Percentiles rank a stretch among this genome's conserved stretches.
Evolutionary conservation across 192 early-diverging fungal species (phyloP).

Genomic region (Coemansia sp.): DNA sequence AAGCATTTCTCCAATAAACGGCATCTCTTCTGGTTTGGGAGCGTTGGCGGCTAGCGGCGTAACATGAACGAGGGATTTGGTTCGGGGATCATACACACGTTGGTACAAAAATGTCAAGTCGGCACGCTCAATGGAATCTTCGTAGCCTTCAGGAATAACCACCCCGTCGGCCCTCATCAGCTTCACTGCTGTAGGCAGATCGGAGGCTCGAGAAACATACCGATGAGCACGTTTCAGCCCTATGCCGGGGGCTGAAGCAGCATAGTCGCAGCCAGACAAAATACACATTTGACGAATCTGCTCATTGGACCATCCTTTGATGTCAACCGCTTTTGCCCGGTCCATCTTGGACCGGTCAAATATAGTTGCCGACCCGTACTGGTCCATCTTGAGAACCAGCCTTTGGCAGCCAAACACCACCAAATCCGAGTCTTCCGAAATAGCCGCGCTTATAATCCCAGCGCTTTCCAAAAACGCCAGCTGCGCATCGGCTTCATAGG

Average conservation of each 20-base stretch:
- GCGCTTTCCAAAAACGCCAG: conserved; percentile 74
- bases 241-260: conserved; percentile 77
- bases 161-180: conserved; percentile 53
- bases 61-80: conserved; percentile 57
- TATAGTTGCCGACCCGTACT: conserved; percentile 64
- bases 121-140: conserved; percentile 65
- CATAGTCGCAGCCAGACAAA: conserved; percentile 96
- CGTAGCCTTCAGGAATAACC: conserved; percentile 65
- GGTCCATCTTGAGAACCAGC: conserved; percentile 82
- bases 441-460: conserved; percentile 69
- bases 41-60: conserved; percentile 48
- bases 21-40: conserved; percentile 29
- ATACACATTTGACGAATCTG: conserved; percentile 90
- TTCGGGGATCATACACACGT: conserved; percentile 76
- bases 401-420: conserved; percentile 86
- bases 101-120: conserved; percentile 89
- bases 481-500: conserved; percentile 98
- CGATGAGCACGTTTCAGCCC: conserved; percentile 79
- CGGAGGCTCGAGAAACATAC: conserved; percentile 56
- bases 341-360: conserved; percentile 60
- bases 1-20: conserved; percentile 61
- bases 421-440: conserved; percentile 96
- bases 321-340: conserved; percentile 47
- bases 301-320: conserved; percentile 58
- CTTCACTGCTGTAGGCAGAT: conserved; percentile 56